Base-by-base conservation (phyloP, 805 yeast species). In the Tetrapisispora iriomotensis region DNA sequence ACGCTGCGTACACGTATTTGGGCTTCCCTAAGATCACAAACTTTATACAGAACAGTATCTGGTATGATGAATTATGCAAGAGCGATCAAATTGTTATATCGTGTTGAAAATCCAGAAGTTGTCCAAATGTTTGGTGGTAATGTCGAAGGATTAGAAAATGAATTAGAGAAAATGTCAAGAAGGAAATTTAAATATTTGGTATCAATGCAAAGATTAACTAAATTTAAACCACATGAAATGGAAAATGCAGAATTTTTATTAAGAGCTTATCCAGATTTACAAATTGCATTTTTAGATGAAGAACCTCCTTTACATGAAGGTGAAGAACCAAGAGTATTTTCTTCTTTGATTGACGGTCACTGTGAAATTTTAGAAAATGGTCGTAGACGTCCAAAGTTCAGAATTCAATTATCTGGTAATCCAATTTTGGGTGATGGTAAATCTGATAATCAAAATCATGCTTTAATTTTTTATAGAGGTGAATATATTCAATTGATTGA, bases 21-120 rank as follows among this genome's bases (percentile, higher is more conserved):
- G 97, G 97, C 98, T 25, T 90, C 97, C 14, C 74, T 92, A 53
- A 79, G 97, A 66, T 82, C 96, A 24, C 98, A 90, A 71, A 92
- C 98, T 24, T 70, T 90, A 54, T 90, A 88, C 69, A 80, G 98
- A 65, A 90, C 98, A 36, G 90, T 90, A 38, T 84, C 96, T 40
- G 98, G 98, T 56, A 92, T 90, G 70, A 90, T 90, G 97, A 92
- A 90, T 70, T 90, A 90, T 64, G 82, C 96, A 25, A 80, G 96
- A 64, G 97, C 97, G 17, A 86, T 90, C 56, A 92, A 88, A 64
- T 69, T 90, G 54, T 71, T 90, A 44, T 87, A 86, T 69, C 81
- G 94, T 67, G 94, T 92, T 53, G 97, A 92, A 65, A 84, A 84
- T 63, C 94, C 94, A 31, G 94, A 84, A 62, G 78, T 86, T 60